Evolutionary conservation across 495 filamentous ascomycete genomes (phyloP), one percentile per base, ranked within the genome.

Genomic region (Hypoxylon crocopeplum): DNA sequence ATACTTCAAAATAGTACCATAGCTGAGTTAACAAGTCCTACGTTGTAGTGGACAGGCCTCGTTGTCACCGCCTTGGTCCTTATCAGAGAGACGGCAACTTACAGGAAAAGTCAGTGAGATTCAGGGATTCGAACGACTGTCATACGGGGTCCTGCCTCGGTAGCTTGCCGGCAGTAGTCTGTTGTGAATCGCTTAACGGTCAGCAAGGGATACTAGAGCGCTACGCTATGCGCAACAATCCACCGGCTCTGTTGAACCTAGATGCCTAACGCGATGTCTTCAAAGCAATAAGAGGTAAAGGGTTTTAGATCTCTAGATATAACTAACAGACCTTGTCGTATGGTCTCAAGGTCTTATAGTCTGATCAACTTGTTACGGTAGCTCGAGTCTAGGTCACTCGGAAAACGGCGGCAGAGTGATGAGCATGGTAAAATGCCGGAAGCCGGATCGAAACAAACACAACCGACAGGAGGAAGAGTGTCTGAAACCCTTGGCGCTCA

Each of bases 91-190:
- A 48, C 61, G 54, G 61, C 10, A 55, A 40, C 54, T 25, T 46
- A 47, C 61, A 41, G 55, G 13, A 38, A 17, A 34, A 44, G 22
- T 33, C 27, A 25, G 32, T 32, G 32, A 19, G 16, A 52, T 15
- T 49, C 25, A 41, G 10, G 8, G 21, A 40, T 33, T 34, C 37
- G 16, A 42, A 30, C 38, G 37, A 37, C 39, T 21, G 49, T 59
- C 20, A 38, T 20, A 50, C 61, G 39, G 38, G 25, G 32, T 17
- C 45, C 48, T 27, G 34, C 32, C 39, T 45, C 55, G 61, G 61
- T 30, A 38, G 25, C 44, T 46, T 54, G 40, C 48, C 48, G 61
- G 45, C 40, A 33, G 49, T 19, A 22, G 32, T 30, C 32, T 55
- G 38, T 20, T 48, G 42, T 36, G 38, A 51, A 29, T 50, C 25